Percentiles rank a stretch among this genome's conserved stretches.
Conservation (phyloP, 768 basidiomycete genomes). For the Suillus fuscotomentosus region DNA sequence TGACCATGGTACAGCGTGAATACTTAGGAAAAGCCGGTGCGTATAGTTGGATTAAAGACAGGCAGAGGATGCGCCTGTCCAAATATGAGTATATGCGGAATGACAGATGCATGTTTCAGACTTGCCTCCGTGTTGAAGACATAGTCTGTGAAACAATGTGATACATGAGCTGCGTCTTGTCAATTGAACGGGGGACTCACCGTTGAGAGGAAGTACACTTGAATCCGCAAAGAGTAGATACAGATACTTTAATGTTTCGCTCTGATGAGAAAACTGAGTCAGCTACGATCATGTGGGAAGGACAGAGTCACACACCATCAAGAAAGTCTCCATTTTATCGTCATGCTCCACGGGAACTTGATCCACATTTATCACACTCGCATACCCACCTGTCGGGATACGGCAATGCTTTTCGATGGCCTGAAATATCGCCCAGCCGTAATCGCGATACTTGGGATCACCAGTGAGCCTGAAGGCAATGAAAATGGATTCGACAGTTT, state of each 20-base stretch:
- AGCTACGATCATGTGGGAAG: neutral
- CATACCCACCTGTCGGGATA: conserved; percentile 79
- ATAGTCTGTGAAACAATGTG: conserved; percentile 47
- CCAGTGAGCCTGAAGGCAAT: conserved; percentile 89
- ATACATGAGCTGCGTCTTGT: conserved; percentile 9
- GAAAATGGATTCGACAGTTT: conserved; percentile 94
- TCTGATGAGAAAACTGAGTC: conserved; percentile 40
- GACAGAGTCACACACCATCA: conserved; percentile 56
- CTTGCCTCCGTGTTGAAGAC: conserved; percentile 92
- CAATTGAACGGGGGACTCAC: conserved; percentile 43
- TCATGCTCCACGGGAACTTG: conserved; percentile 62
- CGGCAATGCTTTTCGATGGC: conserved; percentile 84
- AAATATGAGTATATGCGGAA: conserved; percentile 1
- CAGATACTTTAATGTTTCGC: conserved; percentile 89
- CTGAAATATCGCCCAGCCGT: conserved; percentile 88
- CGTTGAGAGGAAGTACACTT: conserved; percentile 65
- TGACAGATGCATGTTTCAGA: neutral
- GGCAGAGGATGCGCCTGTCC: conserved; percentile 67
- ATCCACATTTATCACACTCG: conserved; percentile 83
- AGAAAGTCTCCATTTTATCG: conserved; percentile 96
- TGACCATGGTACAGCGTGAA: neutral
- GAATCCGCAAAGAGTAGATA: conserved; percentile 83
- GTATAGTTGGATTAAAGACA: conserved; percentile 55
- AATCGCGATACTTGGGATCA: conserved; percentile 73
- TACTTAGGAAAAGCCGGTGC: conserved; percentile 45